Evolutionary conservation across 345 rosid species (phyloP).

Genomic region (Schrenkiella parvula): DNA sequence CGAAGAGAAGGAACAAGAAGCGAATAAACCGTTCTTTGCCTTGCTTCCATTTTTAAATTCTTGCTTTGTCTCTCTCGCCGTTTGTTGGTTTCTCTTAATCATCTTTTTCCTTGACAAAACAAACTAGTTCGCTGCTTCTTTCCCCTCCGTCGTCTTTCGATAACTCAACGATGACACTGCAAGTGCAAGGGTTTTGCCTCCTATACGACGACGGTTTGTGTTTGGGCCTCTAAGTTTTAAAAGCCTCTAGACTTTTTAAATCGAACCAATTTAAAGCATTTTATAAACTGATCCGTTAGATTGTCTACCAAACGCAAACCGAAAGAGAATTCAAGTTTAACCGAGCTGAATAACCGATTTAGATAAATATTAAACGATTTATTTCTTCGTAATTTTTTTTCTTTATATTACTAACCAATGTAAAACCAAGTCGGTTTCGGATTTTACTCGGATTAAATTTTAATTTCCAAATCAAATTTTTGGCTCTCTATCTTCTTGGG

Average conservation of each 20-base stretch:
- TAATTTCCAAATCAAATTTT: too few relatives aligned
- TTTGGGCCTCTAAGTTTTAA: not conserved
- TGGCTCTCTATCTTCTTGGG: not conserved
- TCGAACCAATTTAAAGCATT: not conserved
- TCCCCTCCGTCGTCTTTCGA: slow-evolving; percentile 4
- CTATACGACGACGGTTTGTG: not conserved
- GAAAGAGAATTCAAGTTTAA: not conserved
- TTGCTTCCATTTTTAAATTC: slow-evolving; percentile 23
- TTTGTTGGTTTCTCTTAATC: slow-evolving; percentile 12
- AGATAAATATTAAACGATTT: too few relatives aligned
- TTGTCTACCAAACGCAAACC: not conserved
- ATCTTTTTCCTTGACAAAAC: not conserved
- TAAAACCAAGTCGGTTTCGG: not conserved
- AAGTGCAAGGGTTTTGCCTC: slow-evolving; percentile 20
- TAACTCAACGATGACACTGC: slow-evolving; percentile 3
- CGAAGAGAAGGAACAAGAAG: slow-evolving; percentile 65
- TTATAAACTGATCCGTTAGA: not conserved
- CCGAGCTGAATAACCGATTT: not conserved
- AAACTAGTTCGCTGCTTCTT: slow-evolving; percentile 3
- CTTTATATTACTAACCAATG: not conserved
- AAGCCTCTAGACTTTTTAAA: not conserved
- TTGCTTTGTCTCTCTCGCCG: slow-evolving; percentile 23
- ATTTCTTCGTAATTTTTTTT: not conserved
- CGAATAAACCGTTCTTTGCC: slow-evolving; percentile 33
- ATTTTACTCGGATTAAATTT: not conserved